Evolutionary conservation across 768 basidiomycete genomes (phyloP).

Genomic region (Hydnomerulius pinastri): DNA sequence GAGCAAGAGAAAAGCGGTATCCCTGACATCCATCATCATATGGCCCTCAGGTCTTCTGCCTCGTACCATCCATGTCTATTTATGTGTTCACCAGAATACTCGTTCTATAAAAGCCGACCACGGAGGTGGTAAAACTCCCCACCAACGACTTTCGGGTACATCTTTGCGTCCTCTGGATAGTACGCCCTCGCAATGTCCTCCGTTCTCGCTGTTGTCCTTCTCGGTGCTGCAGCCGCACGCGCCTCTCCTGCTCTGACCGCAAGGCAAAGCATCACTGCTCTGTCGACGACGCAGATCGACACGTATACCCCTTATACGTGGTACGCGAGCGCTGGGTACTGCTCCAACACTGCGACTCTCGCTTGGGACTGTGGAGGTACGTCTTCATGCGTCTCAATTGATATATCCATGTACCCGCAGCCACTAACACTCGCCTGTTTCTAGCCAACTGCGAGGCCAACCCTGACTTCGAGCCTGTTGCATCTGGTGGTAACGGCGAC

Average conservation of each 20-base stretch:
- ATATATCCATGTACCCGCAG: background rate
- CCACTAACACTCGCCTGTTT: background rate
- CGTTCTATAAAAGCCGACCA: constrained; percentile 1
- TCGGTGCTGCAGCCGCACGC: constrained; percentile 11
- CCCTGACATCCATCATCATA: constrained; percentile 5
- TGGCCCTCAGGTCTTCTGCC: constrained; percentile 1
- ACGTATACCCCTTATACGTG: constrained; percentile 48
- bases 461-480: constrained; percentile 47
- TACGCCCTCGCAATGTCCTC: constrained; percentile 14
- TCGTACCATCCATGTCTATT: constrained; percentile 3
- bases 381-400: constrained; percentile 12
- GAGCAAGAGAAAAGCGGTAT: background rate
- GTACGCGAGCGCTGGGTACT: constrained; percentile 55
- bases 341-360: constrained; percentile 41
- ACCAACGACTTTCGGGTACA: background rate
- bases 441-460: constrained; percentile 50
- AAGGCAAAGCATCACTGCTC: constrained; percentile 41
- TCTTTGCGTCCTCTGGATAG: background rate
- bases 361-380: constrained; percentile 59
- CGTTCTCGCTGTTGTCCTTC: constrained; percentile 14
- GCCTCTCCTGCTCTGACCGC: constrained; percentile 28
- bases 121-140: background rate
- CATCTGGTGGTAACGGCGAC: constrained; percentile 49
- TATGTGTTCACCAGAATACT: background rate
- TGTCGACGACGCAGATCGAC: constrained; percentile 43